Conservation (phyloP, 2,329 filamentous ascomycete genomes). For the Rugonectria rugulosa region DNA sequence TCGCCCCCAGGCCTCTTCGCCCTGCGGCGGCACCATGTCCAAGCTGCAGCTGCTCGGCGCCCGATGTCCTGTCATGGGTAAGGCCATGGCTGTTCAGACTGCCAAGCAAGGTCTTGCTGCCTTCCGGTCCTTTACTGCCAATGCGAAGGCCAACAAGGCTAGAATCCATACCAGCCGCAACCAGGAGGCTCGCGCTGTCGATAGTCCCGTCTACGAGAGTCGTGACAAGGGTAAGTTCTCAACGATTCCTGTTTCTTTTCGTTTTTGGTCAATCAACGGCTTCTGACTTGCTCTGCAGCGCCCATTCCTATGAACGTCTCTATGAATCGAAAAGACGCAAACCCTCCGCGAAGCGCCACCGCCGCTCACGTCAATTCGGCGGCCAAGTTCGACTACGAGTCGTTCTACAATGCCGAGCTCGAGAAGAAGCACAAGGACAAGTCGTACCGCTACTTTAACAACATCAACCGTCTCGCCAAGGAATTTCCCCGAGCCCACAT, state of each 20-base stretch:
- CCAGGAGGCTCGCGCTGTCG: constrained; percentile 80
- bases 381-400: constrained; percentile 87
- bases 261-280: not conserved
- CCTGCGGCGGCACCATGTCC: constrained; percentile 91
- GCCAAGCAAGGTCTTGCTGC: constrained; percentile 58
- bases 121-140: constrained; percentile 59
- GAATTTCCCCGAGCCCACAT: constrained; percentile 97
- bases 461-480: constrained; percentile 97
- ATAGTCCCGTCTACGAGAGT: constrained; percentile 59
- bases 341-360: constrained; percentile 28
- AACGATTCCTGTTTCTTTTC: no score
- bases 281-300: constrained; percentile 26
- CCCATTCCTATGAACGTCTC: constrained; percentile 35
- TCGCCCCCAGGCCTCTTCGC: constrained; percentile 67
- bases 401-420: constrained; percentile 85
- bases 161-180: constrained; percentile 82
- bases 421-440: constrained; percentile 99
- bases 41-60: constrained; percentile 94
- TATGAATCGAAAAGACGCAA: constrained; percentile 33
- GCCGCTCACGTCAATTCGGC: constrained; percentile 39
- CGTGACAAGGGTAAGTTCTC: constrained; percentile 59
- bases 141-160: constrained; percentile 67
- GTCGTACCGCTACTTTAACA: constrained; percentile 99
- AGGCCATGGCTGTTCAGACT: constrained; percentile 89
- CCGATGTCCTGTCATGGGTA: constrained; percentile 98